Evolutionary conservation across 805 yeast species (phyloP).

Genomic region (Wickerhamomyces alni): DNA sequence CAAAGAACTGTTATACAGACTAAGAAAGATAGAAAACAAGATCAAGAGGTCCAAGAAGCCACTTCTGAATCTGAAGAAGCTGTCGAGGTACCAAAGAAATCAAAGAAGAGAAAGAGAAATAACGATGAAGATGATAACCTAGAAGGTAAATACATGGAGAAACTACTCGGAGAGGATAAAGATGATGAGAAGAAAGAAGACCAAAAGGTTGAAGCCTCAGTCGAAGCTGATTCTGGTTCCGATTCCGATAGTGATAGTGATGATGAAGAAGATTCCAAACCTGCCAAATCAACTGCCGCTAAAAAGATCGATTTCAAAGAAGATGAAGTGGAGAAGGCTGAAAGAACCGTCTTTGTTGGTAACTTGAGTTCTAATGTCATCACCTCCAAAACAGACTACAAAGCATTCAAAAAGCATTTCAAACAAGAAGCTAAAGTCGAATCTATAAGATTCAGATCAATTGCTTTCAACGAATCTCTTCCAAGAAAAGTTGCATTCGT

Average conservation of each 20-base stretch:
- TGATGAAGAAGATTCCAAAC: slow-evolving; percentile 19
- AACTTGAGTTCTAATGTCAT: slow-evolving; percentile 67
- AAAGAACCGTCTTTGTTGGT: slow-evolving; percentile 82
- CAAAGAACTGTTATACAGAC: slow-evolving; percentile 28
- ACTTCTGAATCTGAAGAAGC: slow-evolving; percentile 11
- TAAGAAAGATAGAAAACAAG: slow-evolving; percentile 4
- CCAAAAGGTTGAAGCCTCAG: not conserved
- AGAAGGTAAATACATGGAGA: slow-evolving; percentile 48
- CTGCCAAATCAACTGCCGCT: slow-evolving; percentile 14
- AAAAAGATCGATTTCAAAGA: slow-evolving; percentile 55
- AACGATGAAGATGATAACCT: slow-evolving; percentile 38
- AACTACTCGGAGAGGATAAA: slow-evolving; percentile 33
- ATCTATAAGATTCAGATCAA: slow-evolving; percentile 86
- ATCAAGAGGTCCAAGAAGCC: not conserved
- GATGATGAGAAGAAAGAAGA: slow-evolving; percentile 17
- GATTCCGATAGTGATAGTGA: slow-evolving; percentile 2
- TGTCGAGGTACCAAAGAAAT: slow-evolving; percentile 19
- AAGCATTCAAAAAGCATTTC: slow-evolving; percentile 62
- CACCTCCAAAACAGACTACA: slow-evolving; percentile 53
- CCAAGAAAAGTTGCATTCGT: slow-evolving; percentile 92
- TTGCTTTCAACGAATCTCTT: slow-evolving; percentile 78
- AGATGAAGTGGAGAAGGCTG: slow-evolving; percentile 75
- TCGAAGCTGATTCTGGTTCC: too few species aligned
- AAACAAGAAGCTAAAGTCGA: slow-evolving; percentile 37
- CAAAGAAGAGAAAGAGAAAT: slow-evolving; percentile 17